phyloP scores from a whole-genome alignment of 1,284 basidiomycete species.

The Boletus mariae region DNA sequence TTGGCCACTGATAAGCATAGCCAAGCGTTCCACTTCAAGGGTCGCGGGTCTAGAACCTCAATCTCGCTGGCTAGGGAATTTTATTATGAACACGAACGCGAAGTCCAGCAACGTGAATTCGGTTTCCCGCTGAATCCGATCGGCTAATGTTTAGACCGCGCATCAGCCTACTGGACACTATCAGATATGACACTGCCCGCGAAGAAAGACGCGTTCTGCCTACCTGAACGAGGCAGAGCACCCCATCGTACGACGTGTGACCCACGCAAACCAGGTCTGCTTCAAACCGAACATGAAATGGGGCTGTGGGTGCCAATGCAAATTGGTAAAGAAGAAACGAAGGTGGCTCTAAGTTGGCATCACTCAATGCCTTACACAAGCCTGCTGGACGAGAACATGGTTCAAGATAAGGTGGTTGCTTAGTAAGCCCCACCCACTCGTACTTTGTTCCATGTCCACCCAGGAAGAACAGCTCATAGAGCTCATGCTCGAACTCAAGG shows the following conservation, averaged over 20 bases:
- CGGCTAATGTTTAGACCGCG: neutral
- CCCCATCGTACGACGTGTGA: neutral
- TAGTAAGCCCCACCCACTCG: conserved; percentile 12
- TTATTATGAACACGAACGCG: neutral
- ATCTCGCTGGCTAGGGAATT: neutral
- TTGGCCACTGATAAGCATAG: conserved; percentile 3
- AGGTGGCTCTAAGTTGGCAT: neutral
- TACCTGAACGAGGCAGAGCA: neutral
- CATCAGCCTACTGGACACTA: neutral
- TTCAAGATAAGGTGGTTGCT: conserved; percentile 3
- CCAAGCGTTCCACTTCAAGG: neutral
- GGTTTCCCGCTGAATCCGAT: neutral
- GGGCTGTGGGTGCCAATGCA: neutral
- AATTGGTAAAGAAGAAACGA: neutral
- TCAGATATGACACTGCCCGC: neutral
- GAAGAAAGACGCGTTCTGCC: neutral
- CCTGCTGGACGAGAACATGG: neutral
- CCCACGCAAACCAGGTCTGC: neutral
- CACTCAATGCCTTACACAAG: neutral
- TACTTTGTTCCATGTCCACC: conserved; percentile 20
- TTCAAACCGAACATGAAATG: neutral
- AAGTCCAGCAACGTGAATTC: neutral
- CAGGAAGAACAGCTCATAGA: conserved; percentile 63
- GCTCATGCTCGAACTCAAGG: conserved; percentile 64
- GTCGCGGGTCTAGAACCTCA: conserved; percentile 5